Evolutionary conservation across 495 filamentous ascomycete genomes (phyloP), one percentile per base, ranked within the genome.

Genomic region (Aspergillus carlsbadensis): DNA sequence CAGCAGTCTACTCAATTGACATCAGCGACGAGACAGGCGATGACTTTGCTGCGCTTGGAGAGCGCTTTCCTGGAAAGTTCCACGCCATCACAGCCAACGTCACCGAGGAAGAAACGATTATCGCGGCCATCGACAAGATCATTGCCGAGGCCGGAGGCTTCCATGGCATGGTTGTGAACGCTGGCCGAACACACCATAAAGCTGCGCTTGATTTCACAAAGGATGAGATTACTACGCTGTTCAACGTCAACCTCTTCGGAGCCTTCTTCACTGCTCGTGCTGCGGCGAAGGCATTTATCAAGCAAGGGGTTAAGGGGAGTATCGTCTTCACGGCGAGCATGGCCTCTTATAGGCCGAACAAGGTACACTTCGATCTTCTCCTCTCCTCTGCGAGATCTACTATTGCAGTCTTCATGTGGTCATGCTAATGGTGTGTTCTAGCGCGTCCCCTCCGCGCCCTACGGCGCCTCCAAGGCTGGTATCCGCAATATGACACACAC

Each of bases 41-140:
- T 1, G 72, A 78, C 21, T 68, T 87, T 34, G 73, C 84, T 55
- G 49, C 74, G 21, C 77, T 82, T 50, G 77, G 85, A n/a, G 42
- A 65, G 35, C 84, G 88, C 10, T 87, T 90, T 70, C 44, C 44
- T 7, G 79, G 78, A 43, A 78, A 84, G 7, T 79, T 90, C n/a
- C 87, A 90, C 60, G 74, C 88, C 57, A 86, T 90, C 63, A 79
- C 90, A 35, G 87, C 87, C 39, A 90, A 90, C 58, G 80, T 55
- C 20, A 54, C 58, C 5, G 57, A 39, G 20, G 62, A 63, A 33
- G 63, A 68, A 8, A 63, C 65, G 51, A 61, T 53, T 17, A 35
- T 45, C 13, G 54, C 60, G 6, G 31, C 52, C 37, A 57, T 45
- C 15, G 40, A 61, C 6, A 52, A 66, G 22, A 66, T 70, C 13